Evolutionary conservation across 805 yeast species (phyloP).

Genomic region (Isabelozyma pseudorhagii): DNA sequence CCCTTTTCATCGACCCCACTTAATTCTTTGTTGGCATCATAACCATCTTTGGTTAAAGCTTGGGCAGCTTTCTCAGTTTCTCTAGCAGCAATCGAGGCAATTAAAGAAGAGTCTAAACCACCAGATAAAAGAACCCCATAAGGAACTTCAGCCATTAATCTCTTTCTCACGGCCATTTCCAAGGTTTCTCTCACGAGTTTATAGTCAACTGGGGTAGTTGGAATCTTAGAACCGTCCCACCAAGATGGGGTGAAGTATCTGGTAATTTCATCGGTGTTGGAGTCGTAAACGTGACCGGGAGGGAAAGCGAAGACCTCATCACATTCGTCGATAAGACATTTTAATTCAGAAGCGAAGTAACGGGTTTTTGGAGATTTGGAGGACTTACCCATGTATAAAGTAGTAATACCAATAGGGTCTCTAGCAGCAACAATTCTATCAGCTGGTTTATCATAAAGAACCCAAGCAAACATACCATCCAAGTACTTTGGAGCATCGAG

Average conservation of each 20-base stretch:
- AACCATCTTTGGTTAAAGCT: conserved; percentile 41
- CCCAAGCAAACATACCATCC: conserved; percentile 99
- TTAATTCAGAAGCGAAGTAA: conserved; percentile 91
- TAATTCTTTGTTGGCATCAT: conserved; percentile 65
- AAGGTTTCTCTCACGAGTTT: conserved; percentile 70
- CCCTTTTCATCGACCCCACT: conserved; percentile 94
- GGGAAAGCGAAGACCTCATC: conserved; percentile 93
- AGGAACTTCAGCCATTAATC: conserved; percentile 99
- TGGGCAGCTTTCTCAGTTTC: conserved; percentile 79
- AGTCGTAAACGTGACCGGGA: conserved; percentile 97
- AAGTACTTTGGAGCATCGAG: conserved; percentile 86
- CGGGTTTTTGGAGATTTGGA: conserved; percentile 68
- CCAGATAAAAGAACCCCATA: conserved; percentile 97
- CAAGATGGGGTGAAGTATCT: conserved; percentile 91
- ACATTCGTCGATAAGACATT: conserved; percentile 92
- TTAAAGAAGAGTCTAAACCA: conserved; percentile 94
- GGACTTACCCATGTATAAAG: conserved; percentile 90
- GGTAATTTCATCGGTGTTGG: conserved; percentile 77
- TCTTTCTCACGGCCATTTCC: conserved; percentile 95
- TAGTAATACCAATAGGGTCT: conserved; percentile 97
- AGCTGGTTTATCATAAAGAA: conserved; percentile 73
- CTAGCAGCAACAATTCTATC: conserved; percentile 96
- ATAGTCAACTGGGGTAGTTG: conserved; percentile 74
- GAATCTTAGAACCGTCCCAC: conserved; percentile 83
- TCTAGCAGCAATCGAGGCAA: conserved; percentile 95